Evolutionary conservation across 495 filamentous ascomycete genomes (phyloP).

Genomic region (Bathelium albidoporum): DNA sequence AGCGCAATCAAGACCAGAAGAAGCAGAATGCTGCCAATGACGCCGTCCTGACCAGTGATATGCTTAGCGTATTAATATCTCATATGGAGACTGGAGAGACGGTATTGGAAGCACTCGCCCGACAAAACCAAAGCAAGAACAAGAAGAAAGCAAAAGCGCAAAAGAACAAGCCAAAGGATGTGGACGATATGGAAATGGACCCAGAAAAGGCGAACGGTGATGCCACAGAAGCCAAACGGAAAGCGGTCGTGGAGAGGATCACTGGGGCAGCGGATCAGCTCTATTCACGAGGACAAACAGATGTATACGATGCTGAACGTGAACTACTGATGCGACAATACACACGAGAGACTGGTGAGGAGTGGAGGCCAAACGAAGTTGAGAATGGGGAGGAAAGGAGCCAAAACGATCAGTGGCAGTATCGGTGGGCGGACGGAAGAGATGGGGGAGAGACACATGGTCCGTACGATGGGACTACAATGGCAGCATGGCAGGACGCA

Average conservation of each 20-base stretch:
- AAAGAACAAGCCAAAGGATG: conserved; percentile 48
- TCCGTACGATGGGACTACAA: conserved; percentile 71
- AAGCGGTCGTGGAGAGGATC: conserved; percentile 64
- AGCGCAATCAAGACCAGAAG: conserved; percentile 64
- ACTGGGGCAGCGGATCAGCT: conserved; percentile 84
- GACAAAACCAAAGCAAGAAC: conserved; percentile 61
- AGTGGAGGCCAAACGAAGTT: conserved; percentile 52
- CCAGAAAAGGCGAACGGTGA: conserved; percentile 39
- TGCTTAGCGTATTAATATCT: conserved; percentile 59
- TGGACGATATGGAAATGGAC: conserved; percentile 61
- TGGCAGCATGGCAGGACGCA: conserved; percentile 78
- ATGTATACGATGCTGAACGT: conserved; percentile 85
- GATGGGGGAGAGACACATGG: conserved; percentile 73
- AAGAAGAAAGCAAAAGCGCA: conserved; percentile 47
- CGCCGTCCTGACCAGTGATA: conserved; percentile 59
- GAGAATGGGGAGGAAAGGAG: conserved; percentile 21
- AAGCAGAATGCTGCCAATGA: conserved; percentile 63
- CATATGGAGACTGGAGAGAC: conserved; percentile 76
- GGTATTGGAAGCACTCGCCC: conserved; percentile 73
- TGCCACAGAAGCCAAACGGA: conserved; percentile 57
- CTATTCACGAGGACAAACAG: conserved; percentile 64
- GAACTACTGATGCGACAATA: conserved; percentile 77
- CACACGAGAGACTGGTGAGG: conserved; percentile 75
- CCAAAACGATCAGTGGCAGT: conserved; percentile 61
- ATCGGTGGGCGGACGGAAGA: conserved; percentile 79